A percentile compares a stretch with the other conserved stretches of the same genome.
These are phyloP conservation scores for Boletus sensibilis DNA, from an alignment of 768 basidiomycete genomes.

Conservation along the genomic window DNA sequence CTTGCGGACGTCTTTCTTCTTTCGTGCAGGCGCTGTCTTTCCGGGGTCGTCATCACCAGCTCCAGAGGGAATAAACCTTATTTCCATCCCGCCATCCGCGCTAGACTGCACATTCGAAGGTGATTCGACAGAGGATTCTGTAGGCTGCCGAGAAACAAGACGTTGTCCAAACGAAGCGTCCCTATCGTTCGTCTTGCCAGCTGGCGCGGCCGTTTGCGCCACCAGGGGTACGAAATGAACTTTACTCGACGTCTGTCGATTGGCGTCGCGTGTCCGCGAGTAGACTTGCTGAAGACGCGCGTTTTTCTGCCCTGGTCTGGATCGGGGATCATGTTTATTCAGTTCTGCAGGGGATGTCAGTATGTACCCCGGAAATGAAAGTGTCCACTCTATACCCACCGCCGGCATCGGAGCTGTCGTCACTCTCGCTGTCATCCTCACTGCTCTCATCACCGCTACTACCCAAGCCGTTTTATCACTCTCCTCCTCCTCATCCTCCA, in stretches of 20 bases:
- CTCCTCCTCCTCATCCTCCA: slow-evolving; percentile 88
- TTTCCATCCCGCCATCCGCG: slow-evolving; percentile 73
- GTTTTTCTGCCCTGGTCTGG: slow-evolving; percentile 50
- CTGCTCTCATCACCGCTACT: slow-evolving; percentile 41
- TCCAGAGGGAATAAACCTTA: slow-evolving; percentile 73
- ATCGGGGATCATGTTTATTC: slow-evolving; percentile 55
- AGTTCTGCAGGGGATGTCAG: slow-evolving; percentile 39
- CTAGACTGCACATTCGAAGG: slow-evolving; percentile 24
- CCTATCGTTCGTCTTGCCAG: slow-evolving; percentile 39
- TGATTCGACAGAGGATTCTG: slow-evolving; percentile 10
- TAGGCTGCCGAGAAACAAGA: slow-evolving; percentile 36
- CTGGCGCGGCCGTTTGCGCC: slow-evolving; percentile 36
- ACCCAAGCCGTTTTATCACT: slow-evolving; percentile 64
- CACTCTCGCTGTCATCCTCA: slow-evolving; percentile 44
- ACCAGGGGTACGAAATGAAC: slow-evolving; percentile 69
- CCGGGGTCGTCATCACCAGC: slow-evolving; percentile 14
- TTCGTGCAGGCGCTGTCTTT: slow-evolving; percentile 20
- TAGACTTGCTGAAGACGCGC: slow-evolving; percentile 46
- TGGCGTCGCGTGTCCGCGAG: slow-evolving; percentile 40
- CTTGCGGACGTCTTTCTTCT: slow-evolving; percentile 44
- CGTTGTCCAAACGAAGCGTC: slow-evolving; percentile 71
- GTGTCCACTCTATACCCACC: slow-evolving; percentile 36
- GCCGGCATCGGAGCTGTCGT: slow-evolving; percentile 58
- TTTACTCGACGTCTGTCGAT: slow-evolving; percentile 43
- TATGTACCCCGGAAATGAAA: slow-evolving; percentile 13